A percentile compares a stretch with the other conserved stretches of the same genome.
These are phyloP conservation scores for Macaranga tanarius DNA, from an alignment of 441 rosid species.

Conservation along the genomic window DNA sequence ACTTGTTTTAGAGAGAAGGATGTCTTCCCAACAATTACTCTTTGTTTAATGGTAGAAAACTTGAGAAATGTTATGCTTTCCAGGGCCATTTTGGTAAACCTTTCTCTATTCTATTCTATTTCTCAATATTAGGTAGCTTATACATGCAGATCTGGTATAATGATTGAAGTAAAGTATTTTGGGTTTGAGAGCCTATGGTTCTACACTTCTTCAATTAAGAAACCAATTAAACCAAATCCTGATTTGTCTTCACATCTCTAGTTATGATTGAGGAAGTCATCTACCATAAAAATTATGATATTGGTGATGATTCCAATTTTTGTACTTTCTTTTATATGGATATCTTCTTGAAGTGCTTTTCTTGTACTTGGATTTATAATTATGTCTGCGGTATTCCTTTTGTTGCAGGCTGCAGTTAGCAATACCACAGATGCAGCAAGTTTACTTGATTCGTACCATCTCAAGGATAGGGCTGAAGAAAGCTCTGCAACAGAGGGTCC, in stretches of 20 bases:
- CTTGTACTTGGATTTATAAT: neutral
- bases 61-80: neutral
- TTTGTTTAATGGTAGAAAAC: neutral
- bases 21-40: neutral
- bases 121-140: neutral
- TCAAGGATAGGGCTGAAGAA: conserved; percentile 46
- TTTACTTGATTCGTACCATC: conserved; percentile 77
- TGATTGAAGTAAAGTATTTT: neutral
- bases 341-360: neutral
- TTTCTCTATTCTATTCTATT: neutral
- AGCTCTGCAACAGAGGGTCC: conserved; percentile 40
- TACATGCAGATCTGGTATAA: neutral
- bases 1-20: neutral
- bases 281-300: conserved; percentile 1
- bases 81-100: neutral
- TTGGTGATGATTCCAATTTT: neutral
- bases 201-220: neutral
- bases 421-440: conserved; percentile 34
- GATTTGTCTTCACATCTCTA: neutral
- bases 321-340: neutral
- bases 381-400: conserved; percentile 21
- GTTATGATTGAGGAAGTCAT: neutral
- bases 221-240: neutral
- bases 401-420: conserved; percentile 40
- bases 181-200: neutral